Evolutionary conservation across 73 alveolate species (phyloP), one percentile per base, ranked within the genome.

Genomic region (Paramecium sonneborni): DNA sequence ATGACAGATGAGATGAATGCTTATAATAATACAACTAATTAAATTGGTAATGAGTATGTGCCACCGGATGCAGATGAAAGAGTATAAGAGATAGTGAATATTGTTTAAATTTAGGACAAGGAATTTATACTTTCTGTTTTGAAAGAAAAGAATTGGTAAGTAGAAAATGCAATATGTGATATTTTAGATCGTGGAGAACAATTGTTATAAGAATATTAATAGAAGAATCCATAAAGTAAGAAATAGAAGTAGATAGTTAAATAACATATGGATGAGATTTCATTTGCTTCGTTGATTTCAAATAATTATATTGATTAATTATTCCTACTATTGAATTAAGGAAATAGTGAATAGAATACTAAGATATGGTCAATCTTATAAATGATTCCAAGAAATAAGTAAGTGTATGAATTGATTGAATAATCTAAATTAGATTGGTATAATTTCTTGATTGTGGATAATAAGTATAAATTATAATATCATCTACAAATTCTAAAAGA

Each of bases 331-430:
- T 76, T 79, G 15, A 79, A 79, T 44, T 43, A 37, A 23, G 55
- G 55, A 7, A 12, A 79, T 34, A 4, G 10, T 6, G 69, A 79
- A n/a, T 38, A 21, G 7, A 79, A 38, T 21, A 37, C 24, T n/a
- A 79, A 79, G 55, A 39, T 79, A 14, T 79, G 90, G 90, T 24
- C 41, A 20, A 79, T 79, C 14, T 79, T 79, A 44, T 26, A 79
- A 44, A 39, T 79, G 69, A 79, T 79, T 43, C 90, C 90, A 1
- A 79, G 90, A 44, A 79, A 79, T 79, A 79, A 79, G 41, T 18
- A 79, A 46, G 55, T 44, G 18, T 79, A 79, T 41, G 74, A 43
- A 4, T 20, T 23, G 15, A 79, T 79, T 23, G 90, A 79, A 6
- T 38, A 79, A 79, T 21, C 76, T 14, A 41, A 30, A 24, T 20